A percentile compares a stretch with the other conserved stretches of the same genome.
phyloP scores from a whole-genome alignment of 768 basidiomycete species.

The Dentipellis sp. region DNA sequence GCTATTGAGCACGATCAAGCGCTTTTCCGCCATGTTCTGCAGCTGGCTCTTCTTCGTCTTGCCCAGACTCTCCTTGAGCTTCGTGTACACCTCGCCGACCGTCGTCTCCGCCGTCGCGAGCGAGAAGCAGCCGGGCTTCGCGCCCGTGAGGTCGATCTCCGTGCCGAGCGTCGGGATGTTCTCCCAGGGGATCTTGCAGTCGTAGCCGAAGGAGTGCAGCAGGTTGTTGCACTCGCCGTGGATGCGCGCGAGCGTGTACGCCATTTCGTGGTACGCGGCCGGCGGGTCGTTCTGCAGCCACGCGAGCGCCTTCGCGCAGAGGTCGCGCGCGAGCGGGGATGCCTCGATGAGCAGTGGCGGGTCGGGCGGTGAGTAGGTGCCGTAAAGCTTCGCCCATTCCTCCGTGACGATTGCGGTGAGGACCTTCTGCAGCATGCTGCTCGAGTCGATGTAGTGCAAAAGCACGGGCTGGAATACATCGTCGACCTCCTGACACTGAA shows the following conservation, averaged over 20 bases:
- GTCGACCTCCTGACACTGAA: slow-evolving; percentile 36
- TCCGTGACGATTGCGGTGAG: slow-evolving; percentile 79
- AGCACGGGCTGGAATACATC: slow-evolving; percentile 71
- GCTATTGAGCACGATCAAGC: slow-evolving; percentile 51
- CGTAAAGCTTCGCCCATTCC: slow-evolving; percentile 77
- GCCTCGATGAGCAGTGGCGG: slow-evolving; percentile 38
- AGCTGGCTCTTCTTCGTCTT: slow-evolving; percentile 75
- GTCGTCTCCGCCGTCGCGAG: slow-evolving; percentile 68
- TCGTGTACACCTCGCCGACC: slow-evolving; percentile 59
- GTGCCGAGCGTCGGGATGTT: slow-evolving; percentile 72
- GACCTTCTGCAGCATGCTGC: slow-evolving; percentile 88
- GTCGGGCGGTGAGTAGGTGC: slow-evolving; percentile 21
- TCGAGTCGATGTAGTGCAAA: slow-evolving; percentile 71
- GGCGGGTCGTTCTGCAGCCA: slow-evolving; percentile 74
- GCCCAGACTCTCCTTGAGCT: slow-evolving; percentile 66
- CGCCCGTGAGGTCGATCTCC: slow-evolving; percentile 68
- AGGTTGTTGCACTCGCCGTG: slow-evolving; percentile 72
- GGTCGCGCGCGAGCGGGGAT: slow-evolving; percentile 52
- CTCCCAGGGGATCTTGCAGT: slow-evolving; percentile 77
- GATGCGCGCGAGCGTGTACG: slow-evolving; percentile 68
- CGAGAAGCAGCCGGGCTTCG: slow-evolving; percentile 60
- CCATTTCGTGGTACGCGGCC: slow-evolving; percentile 86
- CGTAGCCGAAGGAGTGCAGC: slow-evolving; percentile 73
- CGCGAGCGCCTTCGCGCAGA: slow-evolving; percentile 57
- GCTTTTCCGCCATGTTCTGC: slow-evolving; percentile 66